Base-by-base conservation (phyloP, 768 basidiomycete genomes). In the Auriscalpium orientale region DNA sequence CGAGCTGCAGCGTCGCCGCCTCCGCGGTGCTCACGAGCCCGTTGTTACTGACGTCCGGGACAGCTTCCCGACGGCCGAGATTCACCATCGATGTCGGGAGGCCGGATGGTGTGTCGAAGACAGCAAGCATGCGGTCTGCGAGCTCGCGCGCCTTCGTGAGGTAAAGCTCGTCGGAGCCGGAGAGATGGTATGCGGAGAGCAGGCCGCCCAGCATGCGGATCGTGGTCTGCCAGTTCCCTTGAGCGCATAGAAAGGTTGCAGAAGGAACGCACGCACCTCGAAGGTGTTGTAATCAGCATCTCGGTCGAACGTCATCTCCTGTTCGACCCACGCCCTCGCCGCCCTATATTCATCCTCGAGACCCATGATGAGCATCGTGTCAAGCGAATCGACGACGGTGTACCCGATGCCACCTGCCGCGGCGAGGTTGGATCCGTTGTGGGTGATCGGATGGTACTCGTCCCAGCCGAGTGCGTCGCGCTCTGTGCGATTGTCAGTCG, bases 151-250 rank as follows among this genome's bases (percentile, higher is more conserved):
- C 91, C 58, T 83, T 84, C 55, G 84, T 75, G 10, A 97, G 79
- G 66, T 82, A 92, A 3, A 95, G 63, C 5, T 74, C 62, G 57
- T 94, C 87, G 35, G 80, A 72, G 1, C 68, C 77, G 0, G 90
- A 85, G 10, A 97, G 78, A 64, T 93, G 83, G 65, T 92, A 85
- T 0, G 93, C 88, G 1, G 93, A 84, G 2, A 98, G 75, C 4
- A 98, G 79, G 0, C 95, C 95, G 9, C 95, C 95, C 3, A 98
- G 76, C 1, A 95, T 81, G 21, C 95, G 85, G 52, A 97, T 98
- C 0, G 93, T 97, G 1, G 90, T 94, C 91, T 95, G 59, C 12
- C 44, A 48, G 13, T 36, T 55, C 55, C 20, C 60, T 34, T 36
- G 43, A 45, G 45, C 43, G 18, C 8, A 46, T 35, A 49, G 34